Percentiles rank a stretch among this genome's conserved stretches.
Evolutionary conservation across 495 filamentous ascomycete genomes (phyloP).

Genomic region (Aspergillus homomorphus): DNA sequence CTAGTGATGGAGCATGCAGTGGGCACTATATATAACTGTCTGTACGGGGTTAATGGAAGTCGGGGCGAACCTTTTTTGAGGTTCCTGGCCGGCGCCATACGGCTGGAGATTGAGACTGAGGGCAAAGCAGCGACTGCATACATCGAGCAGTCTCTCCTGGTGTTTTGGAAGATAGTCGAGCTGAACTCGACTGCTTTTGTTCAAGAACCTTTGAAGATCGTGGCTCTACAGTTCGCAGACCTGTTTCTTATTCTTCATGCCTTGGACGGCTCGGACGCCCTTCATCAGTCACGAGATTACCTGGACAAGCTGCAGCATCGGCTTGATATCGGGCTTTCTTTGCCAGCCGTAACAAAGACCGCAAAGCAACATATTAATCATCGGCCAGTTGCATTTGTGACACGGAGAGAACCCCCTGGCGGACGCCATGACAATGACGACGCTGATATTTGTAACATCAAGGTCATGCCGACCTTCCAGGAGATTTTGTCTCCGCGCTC

Average conservation of each 20-base stretch:
- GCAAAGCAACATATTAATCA: constrained; percentile 32
- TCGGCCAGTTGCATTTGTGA: constrained; percentile 13
- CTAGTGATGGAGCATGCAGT: constrained; percentile 52
- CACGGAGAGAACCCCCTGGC: constrained; percentile 36
- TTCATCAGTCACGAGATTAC: constrained; percentile 13
- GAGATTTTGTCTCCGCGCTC: constrained; percentile 53
- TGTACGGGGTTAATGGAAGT: constrained; percentile 50
- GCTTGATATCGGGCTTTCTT: constrained; percentile 37
- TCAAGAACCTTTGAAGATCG: constrained; percentile 20
- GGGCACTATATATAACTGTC: constrained; percentile 54
- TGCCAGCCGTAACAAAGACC: constrained; percentile 21
- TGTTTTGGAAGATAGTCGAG: constrained; percentile 29
- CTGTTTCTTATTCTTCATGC: constrained; percentile 9
- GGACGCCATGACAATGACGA: constrained; percentile 67
- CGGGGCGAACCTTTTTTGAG: constrained; percentile 43
- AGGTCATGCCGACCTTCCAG: constrained; percentile 59
- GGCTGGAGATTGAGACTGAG: constrained; percentile 3
- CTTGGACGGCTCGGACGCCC: constrained; percentile 3
- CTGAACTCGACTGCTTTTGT: constrained; percentile 32
- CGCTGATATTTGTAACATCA: constrained; percentile 54
- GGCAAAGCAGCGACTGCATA: constrained; percentile 5
- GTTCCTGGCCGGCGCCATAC: constrained; percentile 26
- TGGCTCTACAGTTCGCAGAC: constrained; percentile 16
- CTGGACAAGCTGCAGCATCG: constrained; percentile 27
- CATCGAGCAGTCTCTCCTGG: constrained; percentile 20